Evolutionary conservation across 768 basidiomycete genomes (phyloP).

Genomic region (Paxillus ammoniavirescens): DNA sequence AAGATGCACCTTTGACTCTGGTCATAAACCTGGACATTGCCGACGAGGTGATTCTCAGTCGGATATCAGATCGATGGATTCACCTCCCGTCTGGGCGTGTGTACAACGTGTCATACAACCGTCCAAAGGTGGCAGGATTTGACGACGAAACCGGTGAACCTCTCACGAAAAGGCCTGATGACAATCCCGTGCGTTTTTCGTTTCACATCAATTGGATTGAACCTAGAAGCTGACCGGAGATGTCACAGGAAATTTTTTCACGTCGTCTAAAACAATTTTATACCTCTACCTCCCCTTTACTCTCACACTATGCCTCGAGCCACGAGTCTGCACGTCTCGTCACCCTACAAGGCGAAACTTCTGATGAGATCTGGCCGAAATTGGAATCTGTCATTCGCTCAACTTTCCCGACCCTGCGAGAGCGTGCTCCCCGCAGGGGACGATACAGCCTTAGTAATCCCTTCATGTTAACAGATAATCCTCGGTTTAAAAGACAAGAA

Average conservation of each 20-base stretch:
- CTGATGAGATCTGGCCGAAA: slow-evolving; percentile 89
- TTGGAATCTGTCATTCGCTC: slow-evolving; percentile 61
- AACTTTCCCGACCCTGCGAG: slow-evolving; percentile 57
- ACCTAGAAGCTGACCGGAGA: slow-evolving; percentile 5
- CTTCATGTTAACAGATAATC: slow-evolving; percentile 34
- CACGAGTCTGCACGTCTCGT: slow-evolving; percentile 45
- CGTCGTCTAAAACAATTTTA: slow-evolving; percentile 79
- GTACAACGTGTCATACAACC: slow-evolving; percentile 89
- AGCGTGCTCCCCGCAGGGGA: slow-evolving; percentile 46
- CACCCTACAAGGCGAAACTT: slow-evolving; percentile 69
- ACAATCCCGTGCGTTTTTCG: slow-evolving; percentile 72
- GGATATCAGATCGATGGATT: slow-evolving; percentile 89
- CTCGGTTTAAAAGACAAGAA: slow-evolving; percentile 8
- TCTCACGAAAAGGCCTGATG: slow-evolving; percentile 85
- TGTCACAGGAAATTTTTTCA: slow-evolving; percentile 67
- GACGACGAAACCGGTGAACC: slow-evolving; percentile 89
- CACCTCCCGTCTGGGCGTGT: slow-evolving; percentile 86
- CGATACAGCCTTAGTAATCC: slow-evolving; percentile 56
- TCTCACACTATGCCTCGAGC: slow-evolving; percentile 59
- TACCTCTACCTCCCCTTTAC: slow-evolving; percentile 74
- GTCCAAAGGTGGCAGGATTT: slow-evolving; percentile 70
- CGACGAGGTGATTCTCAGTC: slow-evolving; percentile 78
- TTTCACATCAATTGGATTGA: not conserved
- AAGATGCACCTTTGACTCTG: slow-evolving; percentile 67
- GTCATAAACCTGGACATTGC: slow-evolving; percentile 88